A percentile compares a stretch with the other conserved stretches of the same genome.
These are phyloP conservation scores for Solanum paucissectum DNA, from an alignment of 257 asterid genomes.

Conservation along the genomic window DNA sequence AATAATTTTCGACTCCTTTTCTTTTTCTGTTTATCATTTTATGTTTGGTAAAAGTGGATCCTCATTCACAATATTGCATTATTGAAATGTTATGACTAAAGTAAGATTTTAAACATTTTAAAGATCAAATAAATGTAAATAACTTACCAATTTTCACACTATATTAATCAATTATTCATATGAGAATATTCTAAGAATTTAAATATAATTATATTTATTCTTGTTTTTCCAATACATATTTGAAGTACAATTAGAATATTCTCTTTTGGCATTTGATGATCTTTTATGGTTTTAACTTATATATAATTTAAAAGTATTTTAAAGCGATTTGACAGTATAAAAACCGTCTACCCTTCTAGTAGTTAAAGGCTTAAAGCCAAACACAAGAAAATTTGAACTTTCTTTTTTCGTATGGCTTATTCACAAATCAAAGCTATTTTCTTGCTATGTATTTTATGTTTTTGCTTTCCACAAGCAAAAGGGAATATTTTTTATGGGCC, in stretches of 20 bases:
- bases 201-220: neutral
- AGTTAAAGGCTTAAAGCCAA: neutral
- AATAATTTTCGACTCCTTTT: too few species aligned
- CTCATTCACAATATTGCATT: neutral
- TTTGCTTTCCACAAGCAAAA: neutral
- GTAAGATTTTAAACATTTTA: neutral
- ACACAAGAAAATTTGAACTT: neutral
- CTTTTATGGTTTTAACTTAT: neutral
- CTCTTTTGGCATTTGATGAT: neutral
- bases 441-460: neutral
- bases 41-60: neutral
- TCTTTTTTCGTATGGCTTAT: neutral
- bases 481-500: neutral
- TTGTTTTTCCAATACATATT: neutral
- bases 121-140: too few species aligned
- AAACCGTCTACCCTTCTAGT: neutral
- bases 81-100: neutral
- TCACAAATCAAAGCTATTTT: neutral
- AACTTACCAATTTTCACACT: too few species aligned
- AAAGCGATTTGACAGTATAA: neutral
- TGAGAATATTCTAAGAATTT: neutral
- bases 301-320: neutral
- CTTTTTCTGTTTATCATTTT: too few species aligned
- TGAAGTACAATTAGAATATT: neutral
- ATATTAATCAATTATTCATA: too few species aligned